Evolutionary conservation across 768 basidiomycete species (phyloP), one percentile per base, ranked within the genome.

Genomic region (Tulasnella sp.): DNA sequence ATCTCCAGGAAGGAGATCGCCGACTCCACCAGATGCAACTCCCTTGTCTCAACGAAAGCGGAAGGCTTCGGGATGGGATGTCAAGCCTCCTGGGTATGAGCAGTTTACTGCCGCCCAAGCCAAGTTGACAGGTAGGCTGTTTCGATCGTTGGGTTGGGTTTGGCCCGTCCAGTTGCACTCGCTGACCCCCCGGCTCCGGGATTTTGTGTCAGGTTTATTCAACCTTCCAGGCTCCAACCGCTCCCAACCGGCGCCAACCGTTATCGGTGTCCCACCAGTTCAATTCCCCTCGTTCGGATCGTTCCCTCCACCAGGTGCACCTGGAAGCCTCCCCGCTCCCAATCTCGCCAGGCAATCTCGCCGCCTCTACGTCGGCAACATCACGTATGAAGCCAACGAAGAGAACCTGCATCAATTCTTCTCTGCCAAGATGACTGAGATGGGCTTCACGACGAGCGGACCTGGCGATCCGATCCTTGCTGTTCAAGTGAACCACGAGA

Each of bases 401-500:
- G 92, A 94, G 82, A 95, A 93, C 83, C 87, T 99, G 62, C 91
- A 92, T 21, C 93, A 95, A 48, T 98, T 98, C 87, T 98, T 99
- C 91, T 98, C 98, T 84, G 87, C 88, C 78, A 96, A 97, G 87
- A 98, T 99, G 96, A 90, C 89, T 56, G 96, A 98, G 86, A 94
- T 94, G 91, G 89, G 89, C 81, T 91, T 97, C 72, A 94, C 95
- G 19, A 94, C 94, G 8, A 93, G 92, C 39, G 90, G 89, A 27
- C 90, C 94, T 34, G 96, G 95, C 31, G 95, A 96, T 81, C 95
- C 97, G 14, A 95, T 99, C 42, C 89, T 97, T 42, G 93, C 93
- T 27, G 96, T 98, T 7, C 96, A 97, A 84, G 94, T 98, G 87
- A 98, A 98, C 84, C 96, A 96, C 83, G 98, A 99, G 86, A 99